Evolutionary conservation across 2,329 filamentous ascomycete species (phyloP).

Genomic region (Neoscytalidium dimidiatum): DNA sequence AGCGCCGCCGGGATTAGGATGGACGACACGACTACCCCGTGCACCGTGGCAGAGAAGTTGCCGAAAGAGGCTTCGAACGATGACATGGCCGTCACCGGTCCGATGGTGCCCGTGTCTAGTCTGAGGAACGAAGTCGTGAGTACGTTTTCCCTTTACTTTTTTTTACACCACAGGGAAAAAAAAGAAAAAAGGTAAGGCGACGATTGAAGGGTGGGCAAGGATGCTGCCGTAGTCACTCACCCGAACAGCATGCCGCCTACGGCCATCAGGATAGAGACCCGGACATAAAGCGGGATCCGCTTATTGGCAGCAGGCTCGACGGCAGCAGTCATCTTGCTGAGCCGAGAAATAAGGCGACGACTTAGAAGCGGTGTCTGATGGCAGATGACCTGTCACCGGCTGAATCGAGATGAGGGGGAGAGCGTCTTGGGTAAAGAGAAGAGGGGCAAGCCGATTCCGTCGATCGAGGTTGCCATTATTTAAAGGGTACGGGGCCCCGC

Average conservation of each 20-base stretch:
- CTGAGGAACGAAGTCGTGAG: slow-evolving; percentile 19
- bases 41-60: slow-evolving; percentile 52
- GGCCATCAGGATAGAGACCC: slow-evolving; percentile 25
- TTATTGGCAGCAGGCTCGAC: background rate
- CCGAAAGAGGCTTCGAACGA: slow-evolving; percentile 55
- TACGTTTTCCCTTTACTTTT: too few species aligned
- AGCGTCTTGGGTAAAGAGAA: background rate
- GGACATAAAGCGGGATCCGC: slow-evolving; percentile 22
- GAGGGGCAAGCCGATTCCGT: background rate
- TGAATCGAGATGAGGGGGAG: background rate
- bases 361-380: too few species aligned
- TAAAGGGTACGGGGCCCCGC: background rate
- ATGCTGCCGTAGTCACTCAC: slow-evolving; percentile 4
- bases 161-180: too few species aligned
- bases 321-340: background rate
- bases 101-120: slow-evolving; percentile 58
- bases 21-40: slow-evolving; percentile 61
- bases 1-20: slow-evolving; percentile 59
- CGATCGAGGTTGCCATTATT: background rate
- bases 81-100: slow-evolving; percentile 61
- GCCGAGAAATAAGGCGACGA: background rate
- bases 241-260: slow-evolving; percentile 30
- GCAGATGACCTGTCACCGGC: background rate
- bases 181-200: too few species aligned
- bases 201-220: too few species aligned